Evolutionary conservation across 225 moss, liverwort and hornwort genomes (phyloP), one percentile per base, ranked within the genome.

Genomic region (Sphagnum contortum): DNA sequence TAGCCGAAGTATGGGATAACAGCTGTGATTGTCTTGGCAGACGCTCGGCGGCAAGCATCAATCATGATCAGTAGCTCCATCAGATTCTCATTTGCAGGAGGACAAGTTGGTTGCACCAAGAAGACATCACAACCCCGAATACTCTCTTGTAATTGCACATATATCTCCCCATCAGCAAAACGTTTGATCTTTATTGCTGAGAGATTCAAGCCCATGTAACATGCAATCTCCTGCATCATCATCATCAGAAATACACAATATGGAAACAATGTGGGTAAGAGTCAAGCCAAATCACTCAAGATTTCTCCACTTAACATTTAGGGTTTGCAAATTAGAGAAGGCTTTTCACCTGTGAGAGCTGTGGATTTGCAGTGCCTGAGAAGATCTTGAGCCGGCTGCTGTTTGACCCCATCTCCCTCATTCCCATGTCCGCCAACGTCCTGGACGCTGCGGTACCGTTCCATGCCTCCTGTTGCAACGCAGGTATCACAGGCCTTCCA

Each of bases 21-120:
- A 45, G 87, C 87, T 48, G 87, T 87, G 60, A 87, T 87, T 44
- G 81, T 87, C 65, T 80, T 87, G 6, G 87, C 83, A 48, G 87
- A 87, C 53, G 87, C 87, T 3, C 87, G 83, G 44, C 80, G 87
- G 64, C 87, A 87, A 11, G 87, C 87, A 57, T 87, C 87, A 55
- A 87, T 87, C 87, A 87, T 87, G n/a, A 87, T 75, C 12, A 87
- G 80, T 57, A 87, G 71, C 80, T 87, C 87, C 87, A 87, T 83
- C 14, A 87, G 77, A 72, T 87, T 87, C 49, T 87, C 87, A 12
- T 87, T 87, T 61, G 87, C 87, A 50, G 87, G 80, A 56, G 87
- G 87, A 56, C 83, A 83, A 12, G 87, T 87, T 9, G 87, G 87
- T 68, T 87, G 87, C 47, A 87, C 80, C 49, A 87, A 68, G 62